A percentile compares a stretch with the other conserved stretches of the same genome.
Evolutionary conservation across 768 basidiomycete species (phyloP).

Genomic region (Lactifluus subvellereus): DNA sequence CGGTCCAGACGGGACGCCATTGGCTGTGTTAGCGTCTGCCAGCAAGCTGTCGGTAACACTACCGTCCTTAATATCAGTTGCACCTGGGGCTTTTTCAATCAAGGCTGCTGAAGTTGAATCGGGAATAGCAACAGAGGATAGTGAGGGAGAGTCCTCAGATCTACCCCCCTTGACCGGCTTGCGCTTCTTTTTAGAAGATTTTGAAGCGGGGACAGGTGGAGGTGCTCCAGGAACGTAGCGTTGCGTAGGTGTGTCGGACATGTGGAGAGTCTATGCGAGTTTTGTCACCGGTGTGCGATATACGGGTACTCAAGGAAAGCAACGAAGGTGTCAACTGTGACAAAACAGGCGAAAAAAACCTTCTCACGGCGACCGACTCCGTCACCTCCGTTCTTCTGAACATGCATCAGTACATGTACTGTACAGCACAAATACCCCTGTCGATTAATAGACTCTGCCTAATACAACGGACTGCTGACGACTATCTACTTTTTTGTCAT

Average conservation of each 20-base stretch:
- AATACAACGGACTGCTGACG: no score
- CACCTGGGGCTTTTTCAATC: constrained; percentile 13
- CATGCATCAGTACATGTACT: no score
- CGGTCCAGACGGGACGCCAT: constrained; percentile 14
- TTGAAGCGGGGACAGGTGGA: constrained; percentile 51
- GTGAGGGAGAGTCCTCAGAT: constrained; percentile 31
- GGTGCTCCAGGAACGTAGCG: constrained; percentile 78
- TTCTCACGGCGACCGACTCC: constrained; percentile 12
- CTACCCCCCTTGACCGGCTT: constrained; percentile 42
- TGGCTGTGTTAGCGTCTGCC: constrained; percentile 14
- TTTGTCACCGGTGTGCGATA: neutral
- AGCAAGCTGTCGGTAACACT: constrained; percentile 10
- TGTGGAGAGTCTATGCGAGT: constrained; percentile 21
- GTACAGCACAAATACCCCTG: no score
- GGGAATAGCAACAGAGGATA: constrained; percentile 24
- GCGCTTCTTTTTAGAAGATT: constrained; percentile 65
- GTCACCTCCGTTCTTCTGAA: neutral
- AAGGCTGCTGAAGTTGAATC: constrained; percentile 20
- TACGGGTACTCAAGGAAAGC: neutral
- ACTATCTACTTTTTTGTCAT: neutral
- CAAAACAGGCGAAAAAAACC: neutral
- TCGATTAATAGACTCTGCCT: no score
- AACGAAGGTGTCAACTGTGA: neutral
- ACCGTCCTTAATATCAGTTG: constrained; percentile 18
- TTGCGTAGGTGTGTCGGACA: constrained; percentile 35